Evolutionary conservation across 169 alveolate species (phyloP), one percentile per base, ranked within the genome.

Genomic region (Besnoitia besnoiti): DNA sequence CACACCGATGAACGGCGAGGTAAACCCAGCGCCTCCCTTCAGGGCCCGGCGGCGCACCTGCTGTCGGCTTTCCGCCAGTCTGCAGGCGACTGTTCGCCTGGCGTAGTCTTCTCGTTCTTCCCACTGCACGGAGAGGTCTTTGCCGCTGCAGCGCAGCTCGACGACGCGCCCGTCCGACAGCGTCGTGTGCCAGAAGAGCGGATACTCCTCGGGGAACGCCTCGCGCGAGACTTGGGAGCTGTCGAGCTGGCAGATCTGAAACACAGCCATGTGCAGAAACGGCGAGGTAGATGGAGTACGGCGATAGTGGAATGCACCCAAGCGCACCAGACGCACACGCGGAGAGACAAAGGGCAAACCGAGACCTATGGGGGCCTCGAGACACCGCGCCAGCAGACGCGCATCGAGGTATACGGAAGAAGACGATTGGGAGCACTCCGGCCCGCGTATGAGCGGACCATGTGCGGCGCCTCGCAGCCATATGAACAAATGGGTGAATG

Each of bases 111-210:
- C 79, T 0, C 94, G 50, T 16, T 93, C 94, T 21, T 62, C 93
- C 90, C 94, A 92, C 35, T 10, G 42, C 27, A 95, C 96, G 4
- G 93, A 80, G 75, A 47, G 40, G 42, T 55, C 73, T 35, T 77
- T 87, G n/a, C 97, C 97, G 59, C 51, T 82, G 30, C 77, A n/a
- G 37, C 27, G 47, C 75, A 95, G 80, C 30, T 95, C 96, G 5
- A 94, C 91, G 5, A 88, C 94, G 39, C 61, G 80, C 1, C 97
- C 97, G 89, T 67, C 94, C 19, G 93, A 84, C 37, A 90, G 59
- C 49, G 91, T 77, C 19, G 95, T 88, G 33, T 94, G 24, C 94
- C 96, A 93, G 47, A n/a, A 14, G 35, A 80, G 62, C 42, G 94
- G 85, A 49, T 51, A 80, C n/a, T 37, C 50, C 35, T 80, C 94